A percentile compares a stretch with the other conserved stretches of the same genome.
Conservation (phyloP, 352 stramenopile genomes). For the Peronospora belbahrii region DNA sequence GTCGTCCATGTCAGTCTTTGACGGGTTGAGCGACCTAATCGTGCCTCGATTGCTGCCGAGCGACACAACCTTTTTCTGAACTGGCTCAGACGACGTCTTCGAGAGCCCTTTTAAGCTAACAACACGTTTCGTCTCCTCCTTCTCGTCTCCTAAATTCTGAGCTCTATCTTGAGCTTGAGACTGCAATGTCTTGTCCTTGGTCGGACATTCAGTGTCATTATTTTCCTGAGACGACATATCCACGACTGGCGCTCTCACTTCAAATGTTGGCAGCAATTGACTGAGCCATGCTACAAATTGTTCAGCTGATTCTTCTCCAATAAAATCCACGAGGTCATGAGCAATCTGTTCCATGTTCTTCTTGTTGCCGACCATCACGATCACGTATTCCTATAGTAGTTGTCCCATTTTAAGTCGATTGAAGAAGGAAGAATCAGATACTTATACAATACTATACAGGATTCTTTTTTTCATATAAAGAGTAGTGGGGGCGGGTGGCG, state of each 20-base stretch:
- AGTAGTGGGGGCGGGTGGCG: slow-evolving; percentile 21
- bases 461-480: slow-evolving; percentile 8
- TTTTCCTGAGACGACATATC: neutral
- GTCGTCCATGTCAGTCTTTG: slow-evolving; percentile 37
- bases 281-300: slow-evolving; percentile 70
- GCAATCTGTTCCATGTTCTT: slow-evolving; percentile 81
- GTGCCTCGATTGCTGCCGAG: slow-evolving; percentile 37
- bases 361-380: slow-evolving; percentile 84
- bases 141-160: slow-evolving; percentile 1
- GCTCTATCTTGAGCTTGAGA: slow-evolving; percentile 5
- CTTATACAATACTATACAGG: slow-evolving; percentile 20
- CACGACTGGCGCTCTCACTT: slow-evolving; percentile 14
- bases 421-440: slow-evolving; percentile 3
- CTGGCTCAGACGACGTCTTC: slow-evolving; percentile 16
- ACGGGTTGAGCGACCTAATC: slow-evolving; percentile 43
- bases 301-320: slow-evolving; percentile 67
- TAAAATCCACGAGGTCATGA: slow-evolving; percentile 77
- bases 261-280: slow-evolving; percentile 41
- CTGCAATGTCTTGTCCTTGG: slow-evolving; percentile 1
- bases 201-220: neutral
- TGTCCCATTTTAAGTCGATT: neutral
- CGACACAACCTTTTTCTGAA: slow-evolving; percentile 48
- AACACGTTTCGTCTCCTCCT: slow-evolving; percentile 41
- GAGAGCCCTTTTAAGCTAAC: slow-evolving; percentile 52
- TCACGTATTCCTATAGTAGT: slow-evolving; percentile 65